These are phyloP conservation scores for Aspergillus ochraceoroseus DNA, from an alignment of 2,329 filamentous ascomycete species.

Conservation along the genomic window DNA sequence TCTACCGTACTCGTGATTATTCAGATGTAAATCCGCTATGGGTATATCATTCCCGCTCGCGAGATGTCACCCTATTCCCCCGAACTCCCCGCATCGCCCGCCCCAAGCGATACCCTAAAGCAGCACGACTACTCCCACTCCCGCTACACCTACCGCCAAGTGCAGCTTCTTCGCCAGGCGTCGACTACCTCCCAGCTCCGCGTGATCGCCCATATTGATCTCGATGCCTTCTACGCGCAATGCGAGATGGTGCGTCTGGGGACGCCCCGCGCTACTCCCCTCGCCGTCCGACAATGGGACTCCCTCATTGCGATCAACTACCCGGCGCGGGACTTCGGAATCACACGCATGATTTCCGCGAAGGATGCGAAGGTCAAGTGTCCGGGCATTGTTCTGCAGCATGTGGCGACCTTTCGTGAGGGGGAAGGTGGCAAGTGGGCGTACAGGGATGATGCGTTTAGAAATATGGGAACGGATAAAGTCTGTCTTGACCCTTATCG, in stretches of 20 bases:
- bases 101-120: constrained; percentile 42
- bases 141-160: constrained; percentile 77
- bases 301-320: constrained; percentile 96
- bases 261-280: constrained; percentile 66
- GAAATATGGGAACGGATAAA: constrained; percentile 80
- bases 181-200: constrained; percentile 71
- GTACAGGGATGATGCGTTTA: constrained; percentile 75
- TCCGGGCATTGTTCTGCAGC: constrained; percentile 76
- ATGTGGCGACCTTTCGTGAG: constrained; percentile 92
- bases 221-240: constrained; percentile 97
- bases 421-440: constrained; percentile 81
- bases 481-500: constrained; percentile 92
- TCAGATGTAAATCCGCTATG: constrained; percentile 17
- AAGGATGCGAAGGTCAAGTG: constrained; percentile 82
- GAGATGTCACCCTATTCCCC: constrained; percentile 66
- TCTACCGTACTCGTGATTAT: not conserved
- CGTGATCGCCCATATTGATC: constrained; percentile 84
- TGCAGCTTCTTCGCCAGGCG: constrained; percentile 68
- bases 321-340: constrained; percentile 72
- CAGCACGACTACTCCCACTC: too few relatives aligned
- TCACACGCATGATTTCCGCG: constrained; percentile 72
- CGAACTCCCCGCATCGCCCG: constrained; percentile 24
- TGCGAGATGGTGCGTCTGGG: constrained; percentile 88
- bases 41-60: constrained; percentile 7
- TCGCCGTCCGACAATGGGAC: constrained; percentile 95